Evolutionary conservation across 2,329 filamentous ascomycete species (phyloP).

Genomic region (Colletotrichum orbiculare): DNA sequence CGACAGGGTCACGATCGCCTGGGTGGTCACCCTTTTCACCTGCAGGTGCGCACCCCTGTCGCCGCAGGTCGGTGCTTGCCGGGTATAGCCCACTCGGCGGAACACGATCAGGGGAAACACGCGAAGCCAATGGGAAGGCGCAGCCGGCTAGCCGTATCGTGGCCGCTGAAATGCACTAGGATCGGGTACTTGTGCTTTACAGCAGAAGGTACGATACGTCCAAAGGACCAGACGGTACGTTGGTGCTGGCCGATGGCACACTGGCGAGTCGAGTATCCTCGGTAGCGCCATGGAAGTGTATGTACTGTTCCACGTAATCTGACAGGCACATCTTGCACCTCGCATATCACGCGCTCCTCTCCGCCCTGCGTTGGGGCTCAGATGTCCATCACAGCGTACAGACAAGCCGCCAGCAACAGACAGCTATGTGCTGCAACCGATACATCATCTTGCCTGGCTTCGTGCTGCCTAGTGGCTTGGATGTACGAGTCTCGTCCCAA

Average conservation of each 20-base stretch:
- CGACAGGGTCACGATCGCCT: slow-evolving; percentile 13
- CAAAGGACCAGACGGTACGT: background rate
- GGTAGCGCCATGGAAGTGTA: no score
- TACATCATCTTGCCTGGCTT: no score
- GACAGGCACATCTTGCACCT: slow-evolving; percentile 4
- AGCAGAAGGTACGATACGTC: background rate
- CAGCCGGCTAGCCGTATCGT: slow-evolving; percentile 1
- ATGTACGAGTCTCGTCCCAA: slow-evolving; percentile 12
- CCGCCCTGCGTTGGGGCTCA: slow-evolving; percentile 8
- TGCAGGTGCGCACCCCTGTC: slow-evolving; percentile 33
- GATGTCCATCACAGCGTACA: background rate
- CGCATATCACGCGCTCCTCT: slow-evolving; percentile 10
- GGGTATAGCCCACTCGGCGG: slow-evolving; percentile 24
- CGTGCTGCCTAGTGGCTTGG: background rate
- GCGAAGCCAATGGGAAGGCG: slow-evolving; percentile 23
- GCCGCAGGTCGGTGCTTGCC: slow-evolving; percentile 24
- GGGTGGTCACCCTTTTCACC: slow-evolving; percentile 20
- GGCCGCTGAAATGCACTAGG: slow-evolving; percentile 4
- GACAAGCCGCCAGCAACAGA: no score
- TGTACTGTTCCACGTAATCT: background rate
- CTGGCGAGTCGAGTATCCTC: no score
- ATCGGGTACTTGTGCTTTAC: background rate
- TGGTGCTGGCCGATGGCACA: background rate
- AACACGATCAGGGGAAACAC: slow-evolving; percentile 12
- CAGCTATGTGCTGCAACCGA: no score